Evolutionary conservation across 495 filamentous ascomycete species (phyloP), one percentile per base, ranked within the genome.

Genomic region (Geopyxis carbonaria): DNA sequence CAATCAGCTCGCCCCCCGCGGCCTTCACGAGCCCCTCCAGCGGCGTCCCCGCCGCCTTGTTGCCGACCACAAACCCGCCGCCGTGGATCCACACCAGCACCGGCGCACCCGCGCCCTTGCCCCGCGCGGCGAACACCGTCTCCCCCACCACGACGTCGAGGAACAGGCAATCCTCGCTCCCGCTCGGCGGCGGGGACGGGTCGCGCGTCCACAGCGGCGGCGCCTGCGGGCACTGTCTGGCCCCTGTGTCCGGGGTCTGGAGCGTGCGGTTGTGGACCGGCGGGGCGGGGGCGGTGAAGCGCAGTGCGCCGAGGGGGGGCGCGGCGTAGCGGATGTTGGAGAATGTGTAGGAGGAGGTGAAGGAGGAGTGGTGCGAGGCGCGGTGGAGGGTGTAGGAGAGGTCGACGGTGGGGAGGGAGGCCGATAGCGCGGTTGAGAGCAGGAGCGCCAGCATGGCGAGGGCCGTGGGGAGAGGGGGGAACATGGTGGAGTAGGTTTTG

Each of bases 61-160:
- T 76, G 2, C 72, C 70, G 24, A 57, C 48, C 9, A 62, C 53
- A 30, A 66, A 70, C 0, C 68, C 70, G 24, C 75, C 74, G 10
- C 72, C 72, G 45, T 73, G 66, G 20, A 77, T 69, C 67, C 69
- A 77, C 27, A 74, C 65, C 4, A 60, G 58, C 20, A 67, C 64
- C 3, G 65, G 66, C 19, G 54, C 46, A 7, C 31, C 41, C 2
- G 18, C 22, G 2, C 27, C 27, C 19, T 23, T 41, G 1, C 43
- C 46, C 1, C 9, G 46, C 42, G 0, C 58, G 61, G 0, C 55
- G 48, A n/a, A n/a, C n/a, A n/a, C n/a, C n/a, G n/a, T n/a, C n/a
- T n/a, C n/a, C n/a, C n/a, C n/a, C n/a, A n/a, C n/a, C 15, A 60
- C 70, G 18, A 74, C 53, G n/a, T 63, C 62, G 11, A 73, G 46